Percentiles rank a stretch among this genome's conserved stretches.
phyloP scores from a whole-genome alignment of 2,329 filamentous ascomycete genomes.

The Ambrosiella beaveri region DNA sequence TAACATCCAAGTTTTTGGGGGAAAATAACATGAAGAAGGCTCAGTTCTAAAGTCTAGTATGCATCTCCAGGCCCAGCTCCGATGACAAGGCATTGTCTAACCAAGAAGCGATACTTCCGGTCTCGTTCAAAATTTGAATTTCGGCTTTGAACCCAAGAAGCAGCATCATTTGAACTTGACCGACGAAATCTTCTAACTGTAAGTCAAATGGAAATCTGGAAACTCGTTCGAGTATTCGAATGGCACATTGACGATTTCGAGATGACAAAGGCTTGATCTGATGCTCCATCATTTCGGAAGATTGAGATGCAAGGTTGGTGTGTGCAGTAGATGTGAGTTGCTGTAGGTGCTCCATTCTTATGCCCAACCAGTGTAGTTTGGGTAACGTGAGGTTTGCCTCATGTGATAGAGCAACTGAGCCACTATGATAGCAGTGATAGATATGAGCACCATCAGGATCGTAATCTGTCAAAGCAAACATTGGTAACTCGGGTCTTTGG shows the following conservation, averaged over 20 bases:
- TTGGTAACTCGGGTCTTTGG: slow-evolving; percentile 31
- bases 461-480: slow-evolving; percentile 52
- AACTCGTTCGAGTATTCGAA: slow-evolving; percentile 31
- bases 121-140: slow-evolving; percentile 51
- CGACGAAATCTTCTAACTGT: slow-evolving; percentile 24
- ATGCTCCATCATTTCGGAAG: background rate
- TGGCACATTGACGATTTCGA: slow-evolving; percentile 41
- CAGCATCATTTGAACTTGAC: slow-evolving; percentile 55
- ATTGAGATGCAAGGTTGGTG: background rate
- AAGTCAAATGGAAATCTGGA: slow-evolving; percentile 16
- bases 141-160: slow-evolving; percentile 60
- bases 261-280: slow-evolving; percentile 26
- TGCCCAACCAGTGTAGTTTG: slow-evolving; percentile 47
- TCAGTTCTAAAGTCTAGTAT: too few species aligned
- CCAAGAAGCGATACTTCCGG: slow-evolving; percentile 33
- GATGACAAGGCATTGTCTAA: slow-evolving; percentile 21
- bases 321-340: background rate
- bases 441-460: slow-evolving; percentile 65
- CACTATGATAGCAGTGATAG: slow-evolving; percentile 53
- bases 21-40: too few species aligned
- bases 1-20: too few species aligned
- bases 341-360: slow-evolving; percentile 27
- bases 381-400: slow-evolving; percentile 35
- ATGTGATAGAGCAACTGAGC: slow-evolving; percentile 44
- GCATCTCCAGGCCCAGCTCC: slow-evolving; percentile 14